phyloP scores from a whole-genome alignment of 2,329 filamentous ascomycete species.

The Monosporascus sp. region DNA sequence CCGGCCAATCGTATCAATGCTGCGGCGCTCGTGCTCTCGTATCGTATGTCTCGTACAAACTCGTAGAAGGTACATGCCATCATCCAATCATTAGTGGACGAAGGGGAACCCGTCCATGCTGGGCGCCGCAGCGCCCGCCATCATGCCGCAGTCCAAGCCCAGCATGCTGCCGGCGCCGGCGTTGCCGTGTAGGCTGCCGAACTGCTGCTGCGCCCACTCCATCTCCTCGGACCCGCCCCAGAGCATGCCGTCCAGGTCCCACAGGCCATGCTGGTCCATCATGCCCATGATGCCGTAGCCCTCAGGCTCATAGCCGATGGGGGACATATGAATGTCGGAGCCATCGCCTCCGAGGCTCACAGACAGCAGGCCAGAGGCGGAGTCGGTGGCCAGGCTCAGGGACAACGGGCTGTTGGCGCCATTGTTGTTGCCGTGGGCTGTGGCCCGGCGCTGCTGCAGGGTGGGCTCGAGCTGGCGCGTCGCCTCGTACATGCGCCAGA shows the following conservation, averaged over 20 bases:
- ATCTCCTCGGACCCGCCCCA: constrained; percentile 41
- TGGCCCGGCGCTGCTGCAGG: constrained; percentile 22
- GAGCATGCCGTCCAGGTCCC: constrained; percentile 52
- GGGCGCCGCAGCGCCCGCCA: constrained; percentile 26
- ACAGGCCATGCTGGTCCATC: constrained; percentile 48
- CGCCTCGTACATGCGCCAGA: constrained; percentile 59
- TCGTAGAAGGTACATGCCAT: neutral
- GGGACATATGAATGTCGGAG: constrained; percentile 43
- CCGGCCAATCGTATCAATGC: constrained; percentile 5
- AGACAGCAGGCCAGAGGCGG: constrained; percentile 20
- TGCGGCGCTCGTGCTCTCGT: neutral
- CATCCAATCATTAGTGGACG: constrained; percentile 29
- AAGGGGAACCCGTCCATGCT: constrained; percentile 38
- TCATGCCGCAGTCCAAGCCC: constrained; percentile 32
- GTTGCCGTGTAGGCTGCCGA: constrained; percentile 19
- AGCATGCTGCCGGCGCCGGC: constrained; percentile 20
- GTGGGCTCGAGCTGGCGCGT: constrained; percentile 34
- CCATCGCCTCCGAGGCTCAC: constrained; percentile 28
- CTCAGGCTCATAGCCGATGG: constrained; percentile 46
- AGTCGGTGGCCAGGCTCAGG: constrained; percentile 28
- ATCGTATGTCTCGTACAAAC: neutral
- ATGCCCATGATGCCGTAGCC: constrained; percentile 47
- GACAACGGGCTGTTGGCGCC: constrained; percentile 20
- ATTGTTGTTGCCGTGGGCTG: constrained; percentile 18
- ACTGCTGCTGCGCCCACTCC: constrained; percentile 27